phyloP scores from a whole-genome alignment of 768 basidiomycete species.

The Naganishia kalamii region DNA sequence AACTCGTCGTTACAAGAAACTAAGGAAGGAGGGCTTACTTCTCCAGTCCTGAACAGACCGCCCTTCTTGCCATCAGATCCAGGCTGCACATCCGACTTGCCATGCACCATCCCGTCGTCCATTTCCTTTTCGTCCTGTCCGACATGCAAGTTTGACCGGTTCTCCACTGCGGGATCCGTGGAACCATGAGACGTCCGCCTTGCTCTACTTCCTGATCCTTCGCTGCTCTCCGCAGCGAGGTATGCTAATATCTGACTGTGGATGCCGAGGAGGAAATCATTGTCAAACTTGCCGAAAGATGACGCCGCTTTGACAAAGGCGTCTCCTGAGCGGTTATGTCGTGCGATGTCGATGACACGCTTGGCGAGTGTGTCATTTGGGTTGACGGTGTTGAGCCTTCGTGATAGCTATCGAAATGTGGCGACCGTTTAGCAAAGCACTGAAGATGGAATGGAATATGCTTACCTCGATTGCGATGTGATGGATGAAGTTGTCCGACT shows the following conservation, averaged over 20 bases:
- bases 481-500: slow-evolving; percentile 37
- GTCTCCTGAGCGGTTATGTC: slow-evolving; percentile 57
- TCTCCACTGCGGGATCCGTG: neutral
- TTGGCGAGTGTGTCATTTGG: slow-evolving; percentile 76
- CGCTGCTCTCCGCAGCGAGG: slow-evolving; percentile 59
- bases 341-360: slow-evolving; percentile 72
- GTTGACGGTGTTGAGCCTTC: slow-evolving; percentile 70
- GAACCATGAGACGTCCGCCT: slow-evolving; percentile 2
- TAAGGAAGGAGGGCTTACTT: too few species aligned
- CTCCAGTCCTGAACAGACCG: slow-evolving; percentile 63
- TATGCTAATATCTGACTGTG: slow-evolving; percentile 73
- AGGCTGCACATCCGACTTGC: slow-evolving; percentile 74
- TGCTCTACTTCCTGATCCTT: neutral
- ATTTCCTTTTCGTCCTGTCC: slow-evolving; percentile 25
- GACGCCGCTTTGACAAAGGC: slow-evolving; percentile 66
- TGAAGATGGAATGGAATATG: neutral
- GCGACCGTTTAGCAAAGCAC: slow-evolving; percentile 20
- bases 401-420: slow-evolving; percentile 69
- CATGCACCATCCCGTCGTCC: slow-evolving; percentile 68
- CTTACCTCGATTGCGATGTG: slow-evolving; percentile 45
- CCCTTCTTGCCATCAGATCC: slow-evolving; percentile 71
- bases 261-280: slow-evolving; percentile 67
- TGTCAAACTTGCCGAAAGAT: slow-evolving; percentile 79
- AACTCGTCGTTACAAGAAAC: neutral
- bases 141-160: slow-evolving; percentile 12